Percentiles rank a stretch among this genome's conserved stretches.
phyloP scores from a whole-genome alignment of 1,139 yeast genomes.

The Pichia norvegensis region DNA sequence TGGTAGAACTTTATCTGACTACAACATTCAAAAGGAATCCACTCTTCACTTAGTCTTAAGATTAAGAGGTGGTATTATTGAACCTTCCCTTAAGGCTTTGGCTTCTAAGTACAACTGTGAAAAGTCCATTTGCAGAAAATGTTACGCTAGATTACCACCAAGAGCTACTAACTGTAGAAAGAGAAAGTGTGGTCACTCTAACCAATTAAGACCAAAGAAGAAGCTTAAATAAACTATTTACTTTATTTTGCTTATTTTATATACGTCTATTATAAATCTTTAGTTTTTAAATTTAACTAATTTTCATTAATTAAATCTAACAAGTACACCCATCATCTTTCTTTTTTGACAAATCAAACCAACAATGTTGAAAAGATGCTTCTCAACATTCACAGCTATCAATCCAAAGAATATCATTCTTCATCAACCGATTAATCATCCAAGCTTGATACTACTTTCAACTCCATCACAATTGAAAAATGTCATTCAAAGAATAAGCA shows the following conservation, averaged over 20 bases:
- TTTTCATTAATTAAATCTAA: neutral
- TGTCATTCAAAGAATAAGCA: constrained; percentile 32
- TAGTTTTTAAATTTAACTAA: constrained; percentile 5
- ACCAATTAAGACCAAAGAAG: constrained; percentile 99
- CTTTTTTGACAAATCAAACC: neutral
- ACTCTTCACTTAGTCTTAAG: constrained; percentile 82
- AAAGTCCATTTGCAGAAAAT: constrained; percentile 97
- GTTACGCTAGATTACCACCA: constrained; percentile 99
- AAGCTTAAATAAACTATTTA: constrained; percentile 74
- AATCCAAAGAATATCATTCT: constrained; percentile 15
- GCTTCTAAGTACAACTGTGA: constrained; percentile 99
- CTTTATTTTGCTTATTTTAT: constrained; percentile 19
- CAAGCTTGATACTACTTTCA: constrained; percentile 31
- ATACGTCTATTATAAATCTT: constrained; percentile 23
- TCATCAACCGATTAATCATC: constrained; percentile 7
- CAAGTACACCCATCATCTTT: neutral
- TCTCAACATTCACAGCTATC: constrained; percentile 16
- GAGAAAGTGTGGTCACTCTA: constrained; percentile 99
- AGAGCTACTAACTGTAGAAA: constrained; percentile 99
- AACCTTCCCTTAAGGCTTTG: constrained; percentile 98
- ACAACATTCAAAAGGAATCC: constrained; percentile 93
- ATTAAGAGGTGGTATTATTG: constrained; percentile 96
- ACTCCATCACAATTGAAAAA: constrained; percentile 38
- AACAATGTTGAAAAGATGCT: constrained; percentile 1
- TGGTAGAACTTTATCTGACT: constrained; percentile 87